Evolutionary conservation across 371 early-diverging fungal species (phyloP).

Genomic region (Mortierella sp.): DNA sequence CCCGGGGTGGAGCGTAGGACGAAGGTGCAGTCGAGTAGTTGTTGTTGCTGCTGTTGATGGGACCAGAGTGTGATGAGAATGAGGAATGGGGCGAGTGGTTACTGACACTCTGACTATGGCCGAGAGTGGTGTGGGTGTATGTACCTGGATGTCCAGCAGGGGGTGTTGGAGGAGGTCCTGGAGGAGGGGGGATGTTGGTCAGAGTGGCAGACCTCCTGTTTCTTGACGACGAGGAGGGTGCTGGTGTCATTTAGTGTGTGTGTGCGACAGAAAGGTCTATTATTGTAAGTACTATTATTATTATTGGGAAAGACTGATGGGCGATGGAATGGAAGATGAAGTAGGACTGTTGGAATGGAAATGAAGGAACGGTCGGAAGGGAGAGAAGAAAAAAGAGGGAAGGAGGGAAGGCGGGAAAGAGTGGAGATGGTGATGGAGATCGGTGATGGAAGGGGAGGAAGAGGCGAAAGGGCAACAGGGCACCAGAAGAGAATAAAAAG

Average conservation of each 20-base stretch:
- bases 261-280: not conserved
- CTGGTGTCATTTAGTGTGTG: conserved; percentile 27
- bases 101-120: conserved; percentile 21
- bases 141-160: conserved; percentile 15
- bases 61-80: conserved; percentile 41
- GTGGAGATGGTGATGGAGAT: conserved; percentile 6
- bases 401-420: not conserved
- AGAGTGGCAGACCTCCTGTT: conserved; percentile 46
- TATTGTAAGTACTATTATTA: too few species aligned
- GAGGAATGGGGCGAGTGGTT: conserved; percentile 43
- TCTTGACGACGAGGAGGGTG: conserved; percentile 28
- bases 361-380: not conserved
- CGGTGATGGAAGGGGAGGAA: not conserved
- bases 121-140: not conserved
- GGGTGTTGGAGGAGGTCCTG: conserved; percentile 35
- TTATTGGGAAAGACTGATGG: not conserved
- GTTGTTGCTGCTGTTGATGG: conserved; percentile 20
- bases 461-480: not conserved
- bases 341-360: not conserved
- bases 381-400: not conserved
- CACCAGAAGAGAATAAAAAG: not conserved
- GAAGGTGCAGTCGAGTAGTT: conserved; percentile 9
- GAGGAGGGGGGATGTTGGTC: conserved; percentile 37
- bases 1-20: conserved; percentile 32
- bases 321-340: not conserved